phyloP scores from a whole-genome alignment of 495 filamentous ascomycete genomes.

The Penicillium soppii region DNA sequence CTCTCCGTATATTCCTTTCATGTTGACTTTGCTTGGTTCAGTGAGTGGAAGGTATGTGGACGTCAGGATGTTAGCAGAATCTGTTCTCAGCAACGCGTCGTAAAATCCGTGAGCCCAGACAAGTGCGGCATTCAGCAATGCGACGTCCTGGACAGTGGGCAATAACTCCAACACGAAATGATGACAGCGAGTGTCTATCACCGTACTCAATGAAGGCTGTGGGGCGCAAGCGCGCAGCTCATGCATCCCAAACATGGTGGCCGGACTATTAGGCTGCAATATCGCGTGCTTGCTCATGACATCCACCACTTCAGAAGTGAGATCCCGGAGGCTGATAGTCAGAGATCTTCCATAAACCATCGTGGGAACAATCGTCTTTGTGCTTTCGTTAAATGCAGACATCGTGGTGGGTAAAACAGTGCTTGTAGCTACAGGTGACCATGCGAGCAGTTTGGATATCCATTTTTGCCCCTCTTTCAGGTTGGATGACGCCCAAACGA shows the following conservation, averaged over 20 bases:
- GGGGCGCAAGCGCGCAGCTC: slow-evolving; percentile 11
- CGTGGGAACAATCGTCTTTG: background rate
- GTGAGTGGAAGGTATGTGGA: slow-evolving; percentile 13
- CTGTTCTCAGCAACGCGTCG: slow-evolving; percentile 9
- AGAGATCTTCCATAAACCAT: slow-evolving; percentile 4
- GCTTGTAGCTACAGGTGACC: slow-evolving; percentile 10
- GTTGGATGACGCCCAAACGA: slow-evolving; percentile 18
- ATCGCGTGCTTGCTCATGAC: slow-evolving; percentile 7
- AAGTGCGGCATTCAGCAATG: background rate
- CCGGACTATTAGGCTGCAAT: slow-evolving; percentile 5
- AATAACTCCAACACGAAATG: slow-evolving; percentile 17
- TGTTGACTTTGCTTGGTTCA: background rate
- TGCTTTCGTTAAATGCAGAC: slow-evolving; percentile 4
- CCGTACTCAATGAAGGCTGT: background rate
- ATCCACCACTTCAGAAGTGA: slow-evolving; percentile 15
- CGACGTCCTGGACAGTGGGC: background rate
- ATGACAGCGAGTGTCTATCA: slow-evolving; percentile 4
- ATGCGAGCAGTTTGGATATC: slow-evolving; percentile 8
- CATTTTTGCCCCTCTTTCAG: slow-evolving; percentile 12
- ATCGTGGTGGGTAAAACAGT: slow-evolving; percentile 10
- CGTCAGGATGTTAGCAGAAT: slow-evolving; percentile 5
- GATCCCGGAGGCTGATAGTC: background rate
- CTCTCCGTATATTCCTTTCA: slow-evolving; percentile 6
- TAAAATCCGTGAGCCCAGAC: slow-evolving; percentile 11
- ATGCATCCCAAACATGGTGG: slow-evolving; percentile 11